A percentile compares a stretch with the other conserved stretches of the same genome.
Evolutionary conservation across 768 basidiomycete genomes (phyloP).

Genomic region (Amanita subjunquillea): DNA sequence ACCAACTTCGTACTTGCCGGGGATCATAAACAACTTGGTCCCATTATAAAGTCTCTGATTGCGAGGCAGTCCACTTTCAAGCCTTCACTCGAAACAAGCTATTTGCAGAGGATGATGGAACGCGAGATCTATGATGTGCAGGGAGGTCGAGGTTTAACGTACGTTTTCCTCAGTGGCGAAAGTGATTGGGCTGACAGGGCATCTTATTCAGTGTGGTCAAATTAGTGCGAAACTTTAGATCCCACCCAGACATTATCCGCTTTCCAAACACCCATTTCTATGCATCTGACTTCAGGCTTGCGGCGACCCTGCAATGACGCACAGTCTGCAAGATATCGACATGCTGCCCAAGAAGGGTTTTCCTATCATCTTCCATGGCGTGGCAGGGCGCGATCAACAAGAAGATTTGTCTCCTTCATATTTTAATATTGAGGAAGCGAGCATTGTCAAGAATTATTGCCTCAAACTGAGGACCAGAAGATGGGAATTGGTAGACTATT

Average conservation of each 20-base stretch:
- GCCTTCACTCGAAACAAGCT: constrained; percentile 44
- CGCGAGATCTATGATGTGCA: constrained; percentile 25
- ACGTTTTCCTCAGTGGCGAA: constrained; percentile 9
- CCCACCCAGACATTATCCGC: constrained; percentile 40
- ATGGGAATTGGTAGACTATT: constrained; percentile 27
- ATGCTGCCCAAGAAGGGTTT: constrained; percentile 32
- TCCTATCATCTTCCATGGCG: constrained; percentile 48
- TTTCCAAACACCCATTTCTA: constrained; percentile 56
- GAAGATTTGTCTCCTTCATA: constrained; percentile 51
- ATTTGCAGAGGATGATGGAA: constrained; percentile 39
- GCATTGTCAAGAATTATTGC: constrained; percentile 39
- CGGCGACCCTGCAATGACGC: constrained; percentile 19
- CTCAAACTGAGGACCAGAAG: constrained; percentile 23
- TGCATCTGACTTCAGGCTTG: constrained; percentile 28
- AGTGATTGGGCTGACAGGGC: not conserved
- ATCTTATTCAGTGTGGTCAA: constrained; percentile 37
- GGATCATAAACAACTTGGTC: constrained; percentile 55
- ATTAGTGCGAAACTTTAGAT: constrained; percentile 48
- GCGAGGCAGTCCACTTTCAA: constrained; percentile 17
- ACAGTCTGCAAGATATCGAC: constrained; percentile 25
- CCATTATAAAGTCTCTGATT: constrained; percentile 38
- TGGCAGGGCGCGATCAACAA: constrained; percentile 42
- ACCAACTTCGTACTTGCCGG: constrained; percentile 52
- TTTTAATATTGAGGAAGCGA: constrained; percentile 50
- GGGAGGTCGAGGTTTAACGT: constrained; percentile 28